Base-by-base conservation (phyloP, 257 asterid genomes). In the Fraxinus cuspidata region DNA sequence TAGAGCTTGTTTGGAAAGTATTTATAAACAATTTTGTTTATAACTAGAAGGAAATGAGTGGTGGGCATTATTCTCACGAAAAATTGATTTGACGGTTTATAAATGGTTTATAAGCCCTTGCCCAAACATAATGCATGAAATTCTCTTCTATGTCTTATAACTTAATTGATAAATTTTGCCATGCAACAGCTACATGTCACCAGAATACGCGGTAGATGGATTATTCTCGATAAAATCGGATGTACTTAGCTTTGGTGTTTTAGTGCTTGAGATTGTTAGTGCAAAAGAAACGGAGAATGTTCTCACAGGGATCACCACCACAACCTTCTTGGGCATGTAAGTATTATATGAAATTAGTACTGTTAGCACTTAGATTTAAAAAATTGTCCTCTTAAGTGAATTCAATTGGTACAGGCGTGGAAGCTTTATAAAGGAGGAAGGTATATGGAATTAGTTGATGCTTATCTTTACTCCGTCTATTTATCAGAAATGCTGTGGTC, bases 271-370 rank as follows among this genome's bases (percentile, higher is more conserved):
- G 89, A 85, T 85, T 13, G 80, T 85, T 9, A 78, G 79, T 38
- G 84, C 18, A 72, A 65, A 63, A 83, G 76, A 65, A 83, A 81
- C 74, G 79, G 77, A 32, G 74, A 80, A 40, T 83, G 80, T 66
- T 27, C 19, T 19, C 75, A 81, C 5, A 7, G 12, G 11, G 82
- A 82, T 34, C 85, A 76, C 77, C 67, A 37, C 65, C 84, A 13
- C 77, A 86, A 76, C 83, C 90, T 86, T 82, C 90, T 83, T 10
- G 86, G 85, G 68, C 79, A 85, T 78, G 85, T 85, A 83, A 72
- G 85, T 37, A 8, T 37, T 37, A 7, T 7, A 37, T 37, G 42
- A 19, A 21, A 19, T 23, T 56, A 7, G 66, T 56, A 27, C 3
- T n/a, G 23, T 56, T n/a, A 56, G 66, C 27, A 19, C 11, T 56